phyloP scores from a whole-genome alignment of 345 rosid species.

The Brassica incana region DNA sequence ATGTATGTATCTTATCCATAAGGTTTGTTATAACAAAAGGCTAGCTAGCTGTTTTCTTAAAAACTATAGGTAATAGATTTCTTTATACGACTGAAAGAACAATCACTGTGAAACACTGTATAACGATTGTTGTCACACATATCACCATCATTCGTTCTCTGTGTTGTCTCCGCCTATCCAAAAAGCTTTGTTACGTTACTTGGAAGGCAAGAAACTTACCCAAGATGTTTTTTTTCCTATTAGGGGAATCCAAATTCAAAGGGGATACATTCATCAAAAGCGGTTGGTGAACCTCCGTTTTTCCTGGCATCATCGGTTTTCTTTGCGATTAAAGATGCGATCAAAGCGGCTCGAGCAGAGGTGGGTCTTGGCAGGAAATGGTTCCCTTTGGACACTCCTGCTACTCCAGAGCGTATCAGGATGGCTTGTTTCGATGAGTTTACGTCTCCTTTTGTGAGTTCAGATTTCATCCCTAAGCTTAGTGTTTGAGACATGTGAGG shows the following conservation, averaged over 20 bases:
- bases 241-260: not conserved
- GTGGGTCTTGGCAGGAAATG: not conserved
- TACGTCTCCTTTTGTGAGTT: not conserved
- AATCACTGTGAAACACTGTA: too few relatives aligned
- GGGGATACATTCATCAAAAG: not conserved
- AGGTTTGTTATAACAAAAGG: too few relatives aligned
- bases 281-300: not conserved
- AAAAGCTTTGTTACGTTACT: not conserved
- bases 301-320: not conserved
- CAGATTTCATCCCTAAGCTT: not conserved
- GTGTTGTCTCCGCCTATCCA: too few relatives aligned
- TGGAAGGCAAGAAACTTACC: not conserved
- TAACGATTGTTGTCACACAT: too few relatives aligned
- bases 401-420: not conserved
- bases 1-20: not conserved
- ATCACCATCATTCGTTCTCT: too few relatives aligned
- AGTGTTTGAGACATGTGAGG: not conserved
- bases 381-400: not conserved
- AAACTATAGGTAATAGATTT: too few relatives aligned
- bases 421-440: conserved; percentile 7
- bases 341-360: not conserved
- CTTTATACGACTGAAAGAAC: too few relatives aligned
- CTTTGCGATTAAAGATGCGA: not conserved
- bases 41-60: too few relatives aligned
- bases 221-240: not conserved